phyloP scores from a whole-genome alignment of 306 rosid genomes.

The Cyclanthera cordifolia region DNA sequence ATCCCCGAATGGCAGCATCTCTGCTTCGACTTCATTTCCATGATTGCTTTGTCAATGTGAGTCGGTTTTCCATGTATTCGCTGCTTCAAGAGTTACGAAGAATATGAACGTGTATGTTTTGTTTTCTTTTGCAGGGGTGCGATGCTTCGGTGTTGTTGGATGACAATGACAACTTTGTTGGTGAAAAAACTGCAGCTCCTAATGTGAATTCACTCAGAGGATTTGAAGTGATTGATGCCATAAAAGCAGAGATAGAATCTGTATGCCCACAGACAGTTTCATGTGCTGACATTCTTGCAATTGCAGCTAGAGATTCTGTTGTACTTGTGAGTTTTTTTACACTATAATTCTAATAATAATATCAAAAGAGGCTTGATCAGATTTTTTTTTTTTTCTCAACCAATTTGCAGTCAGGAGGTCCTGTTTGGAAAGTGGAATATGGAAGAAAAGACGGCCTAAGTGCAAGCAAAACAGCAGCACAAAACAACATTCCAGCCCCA shows the following conservation, averaged over 20 bases:
- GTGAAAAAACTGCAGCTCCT: constrained; percentile 81
- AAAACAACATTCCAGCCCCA: constrained; percentile 63
- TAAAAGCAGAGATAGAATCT: constrained; percentile 54
- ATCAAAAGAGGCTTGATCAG: background rate
- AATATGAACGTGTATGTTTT: background rate
- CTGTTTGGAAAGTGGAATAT: constrained; percentile 60
- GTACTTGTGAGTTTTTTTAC: constrained; percentile 34
- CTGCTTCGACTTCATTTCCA: constrained; percentile 71
- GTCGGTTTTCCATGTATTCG: constrained; percentile 4
- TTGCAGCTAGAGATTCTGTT: constrained; percentile 71
- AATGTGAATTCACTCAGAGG: constrained; percentile 73
- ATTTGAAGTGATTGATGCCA: constrained; percentile 63
- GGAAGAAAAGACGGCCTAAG: constrained; percentile 66
- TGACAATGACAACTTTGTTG: constrained; percentile 42
- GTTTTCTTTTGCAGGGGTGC: constrained; percentile 42
- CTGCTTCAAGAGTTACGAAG: background rate
- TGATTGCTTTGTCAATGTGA: constrained; percentile 86
- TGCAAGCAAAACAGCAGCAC: constrained; percentile 56
- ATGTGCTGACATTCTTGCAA: constrained; percentile 78
- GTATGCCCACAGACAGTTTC: constrained; percentile 70
- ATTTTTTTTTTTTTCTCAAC: background rate
- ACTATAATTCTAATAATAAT: background rate
- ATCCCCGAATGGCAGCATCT: constrained; percentile 84
- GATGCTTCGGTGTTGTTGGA: constrained; percentile 79
- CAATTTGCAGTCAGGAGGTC: constrained; percentile 66